Evolutionary conservation across 108 stramenopile genomes (phyloP), one percentile per base, ranked within the genome.

Genomic region (Cyclotella kingstonii): DNA sequence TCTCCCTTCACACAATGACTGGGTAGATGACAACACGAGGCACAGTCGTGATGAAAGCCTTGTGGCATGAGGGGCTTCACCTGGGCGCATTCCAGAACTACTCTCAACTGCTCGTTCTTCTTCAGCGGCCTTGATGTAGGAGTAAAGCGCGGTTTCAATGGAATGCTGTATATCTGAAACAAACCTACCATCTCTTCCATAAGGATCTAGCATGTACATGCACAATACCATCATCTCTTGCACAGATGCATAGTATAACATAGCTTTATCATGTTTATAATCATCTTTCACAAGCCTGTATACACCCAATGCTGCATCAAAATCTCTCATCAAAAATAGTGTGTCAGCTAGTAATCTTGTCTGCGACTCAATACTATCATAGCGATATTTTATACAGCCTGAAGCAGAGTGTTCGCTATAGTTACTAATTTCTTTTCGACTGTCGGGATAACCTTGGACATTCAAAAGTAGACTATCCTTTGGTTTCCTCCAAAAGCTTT

Each of bases 211-310:
- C 56, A 76, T 60, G 54, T 87, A 82, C 63, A 85, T 68, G 55
- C 85, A 88, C 49, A 93, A 38, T 0, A 78, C 89, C 64, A 93
- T 93, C 87, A 88, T 84, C 78, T 93, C 92, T 33, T 86, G 81
- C 1, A 86, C 80, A 21, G 77, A 85, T 10, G 82, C 92, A 59
- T 93, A 84, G 57, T 90, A 80, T 5, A 79, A 54, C 29, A 64
- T 23, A 7, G 88, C 83, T 56, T 85, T 81, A 74, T 94, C 89
- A 12, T 79, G 63, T 60, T 91, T 94, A 80, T 84, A 94, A 71
- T 94, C 93, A 66, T 94, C 93, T 17, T 82, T 81, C 28, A 90
- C 85, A 43, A 94, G 60, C 42, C 84, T 70, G 62, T 94, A 94
- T 19, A 69, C 82, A 5, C 73, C 34, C 27, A 89, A 53, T 3